Base-by-base conservation (phyloP, 768 basidiomycete genomes). In the Neoboletus brunneissimus region DNA sequence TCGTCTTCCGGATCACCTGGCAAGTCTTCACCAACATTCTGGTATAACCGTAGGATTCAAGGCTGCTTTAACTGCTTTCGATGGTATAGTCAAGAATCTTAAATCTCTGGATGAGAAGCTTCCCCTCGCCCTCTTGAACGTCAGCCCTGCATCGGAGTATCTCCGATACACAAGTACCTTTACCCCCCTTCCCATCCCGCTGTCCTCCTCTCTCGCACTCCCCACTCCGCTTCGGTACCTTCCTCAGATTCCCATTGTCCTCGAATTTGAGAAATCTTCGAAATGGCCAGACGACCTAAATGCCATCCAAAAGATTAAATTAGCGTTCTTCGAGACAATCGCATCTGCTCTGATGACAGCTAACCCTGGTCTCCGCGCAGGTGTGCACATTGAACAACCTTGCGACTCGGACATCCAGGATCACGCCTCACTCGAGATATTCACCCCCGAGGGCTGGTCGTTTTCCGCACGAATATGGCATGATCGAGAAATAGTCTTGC, bases 211-310 rank as follows among this genome's bases (percentile, higher is more conserved):
- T 7, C 67, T 80, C 5, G 69, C 75, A 3, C 72, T 90, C 6
- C 85, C 87, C 0, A 64, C 73, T 1, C 82, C 82, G 51, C 83
- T 89, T 11, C 81, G 83, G 11, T 89, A 87, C 66, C 67, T 87
- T 13, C 82, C 87, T 0, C 79, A 82, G 3, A 88, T 94, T 60
- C 82, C 89, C 15, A 75, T 94, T 47, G 70, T 94, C 23, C 72
- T 98, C 32, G 89, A 95, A 69, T 97, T 98, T 64, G 96, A 98
- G 68, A 89, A 88, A 58, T 96, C 94, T 0, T 85, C 88, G 0
- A 83, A 83, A 58, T 99, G 97, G 97, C 96, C 97, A 0, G 95
- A 98, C 65, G 94, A 98, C 61, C 79, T 98, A 5, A 80, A 78
- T 18, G 94, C 94, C 0, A 89, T 98, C 46, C 96, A 97, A 70